Evolutionary conservation across 2,329 filamentous ascomycete genomes (phyloP).

Genomic region (Cercospora canescens): DNA sequence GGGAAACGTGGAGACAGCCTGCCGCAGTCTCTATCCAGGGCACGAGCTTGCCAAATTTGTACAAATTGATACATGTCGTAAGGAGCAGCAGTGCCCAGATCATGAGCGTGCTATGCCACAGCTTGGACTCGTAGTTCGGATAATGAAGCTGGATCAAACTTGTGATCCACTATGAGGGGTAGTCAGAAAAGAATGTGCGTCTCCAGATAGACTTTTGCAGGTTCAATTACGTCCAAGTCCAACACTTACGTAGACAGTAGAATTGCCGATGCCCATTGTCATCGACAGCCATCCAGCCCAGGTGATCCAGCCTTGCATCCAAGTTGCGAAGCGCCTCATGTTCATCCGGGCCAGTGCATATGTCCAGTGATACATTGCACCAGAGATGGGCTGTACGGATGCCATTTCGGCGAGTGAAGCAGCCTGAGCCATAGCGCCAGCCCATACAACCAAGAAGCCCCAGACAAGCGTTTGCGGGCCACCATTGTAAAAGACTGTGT

Average conservation of each 20-base stretch:
- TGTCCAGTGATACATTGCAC: slow-evolving; percentile 32
- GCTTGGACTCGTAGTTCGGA: slow-evolving; percentile 35
- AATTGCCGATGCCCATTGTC: slow-evolving; percentile 32
- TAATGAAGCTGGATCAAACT: slow-evolving; percentile 36
- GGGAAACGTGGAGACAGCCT: slow-evolving; percentile 25
- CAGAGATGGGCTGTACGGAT: slow-evolving; percentile 30
- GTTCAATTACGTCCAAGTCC: too few relatives aligned
- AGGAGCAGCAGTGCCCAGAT: slow-evolving; percentile 40
- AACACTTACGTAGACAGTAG: slow-evolving; percentile 29
- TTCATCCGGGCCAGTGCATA: slow-evolving; percentile 24
- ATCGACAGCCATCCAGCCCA: slow-evolving; percentile 43
- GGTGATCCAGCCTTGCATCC: slow-evolving; percentile 43
- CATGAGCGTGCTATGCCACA: slow-evolving; percentile 44
- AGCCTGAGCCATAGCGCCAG: slow-evolving; percentile 26
- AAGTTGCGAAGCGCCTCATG: slow-evolving; percentile 28
- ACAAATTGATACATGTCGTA: slow-evolving; percentile 39
- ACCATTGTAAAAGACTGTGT: slow-evolving; percentile 27
- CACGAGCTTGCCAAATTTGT: slow-evolving; percentile 33
- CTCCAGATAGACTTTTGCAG: too few relatives aligned
- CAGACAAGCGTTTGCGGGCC: slow-evolving; percentile 29
- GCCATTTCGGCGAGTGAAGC: slow-evolving; percentile 30
- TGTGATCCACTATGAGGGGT: slow-evolving; percentile 32
- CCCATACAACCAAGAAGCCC: slow-evolving; percentile 28
- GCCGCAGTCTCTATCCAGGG: slow-evolving; percentile 27
- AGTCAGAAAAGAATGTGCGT: not conserved